Base-by-base conservation (phyloP, 2,329 filamentous ascomycete genomes). In the Madurella mycetomatis region DNA sequence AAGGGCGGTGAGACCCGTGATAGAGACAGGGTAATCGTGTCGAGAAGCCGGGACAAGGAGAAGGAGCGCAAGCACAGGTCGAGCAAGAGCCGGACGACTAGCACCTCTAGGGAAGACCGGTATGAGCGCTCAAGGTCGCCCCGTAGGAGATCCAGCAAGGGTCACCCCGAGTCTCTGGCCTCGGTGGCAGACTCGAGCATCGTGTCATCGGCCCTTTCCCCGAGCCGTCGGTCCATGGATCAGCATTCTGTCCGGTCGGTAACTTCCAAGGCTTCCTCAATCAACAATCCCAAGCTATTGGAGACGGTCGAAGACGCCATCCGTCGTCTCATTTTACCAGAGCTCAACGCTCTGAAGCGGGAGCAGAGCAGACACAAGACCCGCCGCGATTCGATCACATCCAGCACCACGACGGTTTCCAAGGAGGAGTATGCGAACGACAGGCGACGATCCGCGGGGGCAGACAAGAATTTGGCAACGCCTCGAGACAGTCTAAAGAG, bases 271-370 rank as follows among this genome's bases (percentile, higher is more conserved):
- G 71, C 74, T 19, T 89, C 90, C 2, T 92, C 89, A 0, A 89
- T 95, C 68, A 95, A 95, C 72, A 96, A 96, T 65, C 92, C 92
- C 0, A 94, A 90, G 67, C 75, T 96, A 1, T 79, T 96, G 2
- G 89, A 94, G 65, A 94, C 91, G 0, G 92, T 96, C 2, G 92
- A 96, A 72, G 91, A 96, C 72, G 91, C 91, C 13, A 95, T 96
- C 65, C 86, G 90, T 59, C 83, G 91, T 47, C 78, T 96, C 47
- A 95, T 96, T 50, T 74, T 99, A 2, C 94, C 94, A 0, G 92
- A 99, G 70, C 78, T 99, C 43, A 92, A 90, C 63, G 90, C 91
- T 9, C 76, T 99, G 51, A 96, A 96, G 70, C 85, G 92, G 64
- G 91, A 96, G 66, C 88, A 92, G 68, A 92, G 89, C 69, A 86